Conservation (phyloP, 257 asterid genomes). For the Salvia splendens region DNA sequence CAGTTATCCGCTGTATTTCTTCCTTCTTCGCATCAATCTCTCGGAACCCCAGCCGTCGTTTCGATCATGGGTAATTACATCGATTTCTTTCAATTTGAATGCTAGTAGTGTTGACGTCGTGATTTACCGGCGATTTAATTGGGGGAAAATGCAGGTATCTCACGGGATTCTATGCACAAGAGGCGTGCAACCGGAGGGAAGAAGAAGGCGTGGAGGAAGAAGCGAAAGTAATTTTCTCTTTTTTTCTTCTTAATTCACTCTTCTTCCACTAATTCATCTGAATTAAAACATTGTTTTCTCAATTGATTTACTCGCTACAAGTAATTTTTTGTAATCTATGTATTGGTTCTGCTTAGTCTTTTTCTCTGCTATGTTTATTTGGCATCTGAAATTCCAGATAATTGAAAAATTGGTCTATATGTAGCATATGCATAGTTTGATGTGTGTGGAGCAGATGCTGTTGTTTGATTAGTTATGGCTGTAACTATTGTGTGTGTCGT, state of each 20-base stretch:
- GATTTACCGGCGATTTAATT: background rate
- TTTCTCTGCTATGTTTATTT: background rate
- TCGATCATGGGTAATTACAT: slow-evolving; percentile 37
- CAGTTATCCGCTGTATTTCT: background rate
- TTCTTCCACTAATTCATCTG: too few relatives aligned
- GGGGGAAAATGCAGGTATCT: slow-evolving; percentile 51
- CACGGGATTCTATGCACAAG: slow-evolving; percentile 93
- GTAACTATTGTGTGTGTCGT: background rate
- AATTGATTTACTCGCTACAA: background rate
- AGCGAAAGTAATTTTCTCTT: slow-evolving; percentile 55
- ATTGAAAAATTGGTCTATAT: background rate
- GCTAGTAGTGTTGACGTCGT: too few relatives aligned
- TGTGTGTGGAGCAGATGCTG: background rate
- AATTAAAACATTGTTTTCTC: background rate
- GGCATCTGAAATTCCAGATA: too few relatives aligned
- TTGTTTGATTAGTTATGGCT: slow-evolving; percentile 1
- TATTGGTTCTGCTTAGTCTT: too few relatives aligned
- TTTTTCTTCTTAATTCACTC: background rate
- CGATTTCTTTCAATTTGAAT: background rate
- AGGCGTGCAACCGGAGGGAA: slow-evolving; percentile 87
- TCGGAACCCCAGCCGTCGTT: slow-evolving; percentile 31
- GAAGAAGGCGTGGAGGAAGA: slow-evolving; percentile 93
- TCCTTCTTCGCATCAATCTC: too few relatives aligned
- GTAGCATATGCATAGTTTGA: background rate
- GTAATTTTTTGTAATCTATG: too few relatives aligned